Conservation (phyloP, 2,329 filamentous ascomycete species). For the Elsinoe australis region DNA sequence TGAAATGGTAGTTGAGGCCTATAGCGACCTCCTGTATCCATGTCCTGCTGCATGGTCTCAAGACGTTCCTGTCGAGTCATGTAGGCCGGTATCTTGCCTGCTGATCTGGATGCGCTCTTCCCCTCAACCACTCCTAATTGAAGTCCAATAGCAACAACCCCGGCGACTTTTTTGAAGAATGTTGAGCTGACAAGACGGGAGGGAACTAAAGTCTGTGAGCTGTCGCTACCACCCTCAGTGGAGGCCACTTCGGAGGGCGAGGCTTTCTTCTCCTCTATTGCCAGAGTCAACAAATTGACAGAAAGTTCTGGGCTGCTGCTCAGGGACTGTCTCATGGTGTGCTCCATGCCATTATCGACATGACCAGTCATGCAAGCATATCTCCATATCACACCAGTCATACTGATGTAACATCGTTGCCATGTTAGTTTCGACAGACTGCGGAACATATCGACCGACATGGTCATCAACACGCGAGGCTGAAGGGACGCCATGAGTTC, state of each 20-base stretch:
- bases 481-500: too few species aligned
- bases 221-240: too few species aligned
- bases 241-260: too few species aligned
- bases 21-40: not conserved
- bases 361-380: constrained; percentile 28
- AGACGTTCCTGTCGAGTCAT: not conserved
- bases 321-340: not conserved
- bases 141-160: not conserved
- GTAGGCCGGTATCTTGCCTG: not conserved
- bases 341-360: constrained; percentile 18
- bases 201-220: too few species aligned
- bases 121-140: not conserved
- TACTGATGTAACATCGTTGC: constrained; percentile 24
- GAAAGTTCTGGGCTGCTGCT: not conserved
- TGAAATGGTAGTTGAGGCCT: not conserved
- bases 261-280: not conserved
- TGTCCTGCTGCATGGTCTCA: not conserved
- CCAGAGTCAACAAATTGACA: not conserved
- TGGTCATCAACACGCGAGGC: too few species aligned
- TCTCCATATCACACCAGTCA: constrained; percentile 29
- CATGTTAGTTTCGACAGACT: constrained; percentile 26
- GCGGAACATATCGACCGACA: constrained; percentile 17
- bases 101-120: not conserved
- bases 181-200: too few species aligned
- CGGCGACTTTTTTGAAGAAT: not conserved